phyloP scores from a whole-genome alignment of 2,329 filamentous ascomycete species.

The Fusarium continuum region DNA sequence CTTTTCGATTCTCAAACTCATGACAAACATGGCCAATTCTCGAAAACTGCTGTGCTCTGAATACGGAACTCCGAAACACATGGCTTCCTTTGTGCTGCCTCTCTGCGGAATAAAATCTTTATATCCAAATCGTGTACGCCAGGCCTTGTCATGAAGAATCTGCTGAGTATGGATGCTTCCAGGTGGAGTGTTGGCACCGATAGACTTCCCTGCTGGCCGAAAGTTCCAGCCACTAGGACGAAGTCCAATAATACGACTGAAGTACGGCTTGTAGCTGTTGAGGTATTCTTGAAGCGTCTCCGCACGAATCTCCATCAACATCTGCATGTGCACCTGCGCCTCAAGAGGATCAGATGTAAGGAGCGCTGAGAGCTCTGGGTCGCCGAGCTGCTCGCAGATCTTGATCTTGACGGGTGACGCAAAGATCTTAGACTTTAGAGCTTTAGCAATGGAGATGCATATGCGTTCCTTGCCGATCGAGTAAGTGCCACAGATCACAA shows the following conservation, averaged over 20 bases:
- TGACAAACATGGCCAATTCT: constrained; percentile 93
- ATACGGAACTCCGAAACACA: constrained; percentile 94
- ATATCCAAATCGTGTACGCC: constrained; percentile 78
- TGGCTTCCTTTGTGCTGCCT: constrained; percentile 82
- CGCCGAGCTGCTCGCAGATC: constrained; percentile 85
- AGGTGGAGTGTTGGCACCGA: constrained; percentile 63
- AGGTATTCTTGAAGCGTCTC: constrained; percentile 94
- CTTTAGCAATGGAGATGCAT: constrained; percentile 89
- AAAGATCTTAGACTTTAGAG: constrained; percentile 87
- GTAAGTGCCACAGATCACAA: constrained; percentile 96
- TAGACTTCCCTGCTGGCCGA: constrained; percentile 67
- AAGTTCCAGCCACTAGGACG: constrained; percentile 96
- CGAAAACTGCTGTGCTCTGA: constrained; percentile 95
- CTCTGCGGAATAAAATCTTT: constrained; percentile 81
- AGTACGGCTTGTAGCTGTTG: constrained; percentile 79
- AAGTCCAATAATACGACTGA: constrained; percentile 88
- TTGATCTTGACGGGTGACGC: constrained; percentile 83
- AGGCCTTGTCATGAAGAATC: constrained; percentile 68
- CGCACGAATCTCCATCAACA: constrained; percentile 89
- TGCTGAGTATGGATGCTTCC: constrained; percentile 59
- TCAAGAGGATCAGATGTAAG: constrained; percentile 83
- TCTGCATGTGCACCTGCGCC: constrained; percentile 98
- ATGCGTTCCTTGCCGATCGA: constrained; percentile 98
- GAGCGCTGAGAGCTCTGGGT: constrained; percentile 78
- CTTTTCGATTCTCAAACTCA: constrained; percentile 84